Conservation (phyloP, 768 basidiomycete genomes). For the Phylloporus sp. region DNA sequence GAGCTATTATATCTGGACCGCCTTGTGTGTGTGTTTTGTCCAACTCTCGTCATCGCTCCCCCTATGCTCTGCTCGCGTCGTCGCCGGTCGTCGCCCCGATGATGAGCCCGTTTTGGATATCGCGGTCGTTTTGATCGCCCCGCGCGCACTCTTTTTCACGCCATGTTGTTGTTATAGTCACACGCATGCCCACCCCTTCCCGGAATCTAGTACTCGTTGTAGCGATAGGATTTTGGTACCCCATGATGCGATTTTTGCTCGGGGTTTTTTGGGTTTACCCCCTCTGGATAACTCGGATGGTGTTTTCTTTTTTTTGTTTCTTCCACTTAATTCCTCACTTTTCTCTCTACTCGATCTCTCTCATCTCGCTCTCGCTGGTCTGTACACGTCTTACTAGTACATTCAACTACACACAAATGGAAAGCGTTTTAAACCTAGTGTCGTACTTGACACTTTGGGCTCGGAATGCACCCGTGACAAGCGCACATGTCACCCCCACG, state of each 20-base stretch:
- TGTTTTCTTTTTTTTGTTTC: too few relatives aligned
- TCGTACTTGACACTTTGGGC: too few relatives aligned
- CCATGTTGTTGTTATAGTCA: slow-evolving; percentile 6
- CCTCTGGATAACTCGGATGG: too few relatives aligned
- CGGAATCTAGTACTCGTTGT: background rate
- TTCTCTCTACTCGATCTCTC: too few relatives aligned
- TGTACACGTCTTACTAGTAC: too few relatives aligned
- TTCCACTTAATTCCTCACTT: too few relatives aligned
- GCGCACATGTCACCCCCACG: too few relatives aligned
- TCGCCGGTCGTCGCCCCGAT: slow-evolving; percentile 6
- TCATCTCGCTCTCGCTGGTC: too few relatives aligned
- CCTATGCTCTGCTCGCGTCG: background rate
- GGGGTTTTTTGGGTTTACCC: too few relatives aligned
- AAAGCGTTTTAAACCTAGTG: too few relatives aligned
- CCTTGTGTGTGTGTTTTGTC: background rate
- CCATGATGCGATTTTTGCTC: background rate
- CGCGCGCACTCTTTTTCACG: background rate
- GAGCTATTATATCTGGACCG: slow-evolving; percentile 20
- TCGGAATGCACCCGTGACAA: too few relatives aligned
- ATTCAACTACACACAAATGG: too few relatives aligned
- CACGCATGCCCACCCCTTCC: background rate
- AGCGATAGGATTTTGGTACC: background rate
- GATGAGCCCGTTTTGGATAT: slow-evolving; percentile 10
- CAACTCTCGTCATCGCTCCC: background rate
- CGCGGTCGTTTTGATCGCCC: slow-evolving; percentile 1